These are phyloP conservation scores for Phanerochaete carnosa DNA, from an alignment of 768 basidiomycete species.

Conservation along the genomic window DNA sequence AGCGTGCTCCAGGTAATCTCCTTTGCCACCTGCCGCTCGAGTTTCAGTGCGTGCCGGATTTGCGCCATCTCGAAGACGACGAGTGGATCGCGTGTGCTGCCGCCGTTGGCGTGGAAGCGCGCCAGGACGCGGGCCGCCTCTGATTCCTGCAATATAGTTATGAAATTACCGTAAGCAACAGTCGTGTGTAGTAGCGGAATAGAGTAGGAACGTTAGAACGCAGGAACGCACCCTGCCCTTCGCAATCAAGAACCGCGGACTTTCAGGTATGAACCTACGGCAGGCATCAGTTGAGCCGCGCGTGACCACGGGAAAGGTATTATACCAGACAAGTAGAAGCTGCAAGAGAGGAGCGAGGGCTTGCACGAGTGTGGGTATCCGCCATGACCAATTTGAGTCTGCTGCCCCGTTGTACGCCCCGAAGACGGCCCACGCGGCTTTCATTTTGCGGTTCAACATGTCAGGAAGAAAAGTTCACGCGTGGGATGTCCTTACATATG, in stretches of 20 bases:
- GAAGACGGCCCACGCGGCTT: constrained; percentile 47
- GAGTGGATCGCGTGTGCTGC: constrained; percentile 57
- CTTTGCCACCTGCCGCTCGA: constrained; percentile 54
- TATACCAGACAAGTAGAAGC: constrained; percentile 49
- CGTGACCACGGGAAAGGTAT: not conserved
- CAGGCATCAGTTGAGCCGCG: not conserved
- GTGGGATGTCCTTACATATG: constrained; percentile 35
- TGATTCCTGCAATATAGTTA: constrained; percentile 38
- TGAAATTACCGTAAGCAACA: not conserved
- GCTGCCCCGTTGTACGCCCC: constrained; percentile 33
- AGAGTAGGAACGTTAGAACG: too few relatives aligned
- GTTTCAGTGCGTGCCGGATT: constrained; percentile 62
- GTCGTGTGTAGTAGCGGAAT: too few relatives aligned
- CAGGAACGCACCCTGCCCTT: constrained; percentile 46
- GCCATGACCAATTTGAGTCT: constrained; percentile 55
- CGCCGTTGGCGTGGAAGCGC: constrained; percentile 68
- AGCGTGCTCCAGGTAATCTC: constrained; percentile 49
- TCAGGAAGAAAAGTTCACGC: not conserved
- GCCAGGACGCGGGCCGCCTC: constrained; percentile 60
- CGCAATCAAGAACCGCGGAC: constrained; percentile 63
- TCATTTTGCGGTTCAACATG: not conserved
- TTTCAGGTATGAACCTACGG: constrained; percentile 61
- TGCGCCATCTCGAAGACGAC: constrained; percentile 52
- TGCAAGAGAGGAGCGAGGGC: constrained; percentile 56
- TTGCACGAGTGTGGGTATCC: constrained; percentile 63